Base-by-base conservation (phyloP, 148 eudicot genomes). In the Chenopodium berlandieri region DNA sequence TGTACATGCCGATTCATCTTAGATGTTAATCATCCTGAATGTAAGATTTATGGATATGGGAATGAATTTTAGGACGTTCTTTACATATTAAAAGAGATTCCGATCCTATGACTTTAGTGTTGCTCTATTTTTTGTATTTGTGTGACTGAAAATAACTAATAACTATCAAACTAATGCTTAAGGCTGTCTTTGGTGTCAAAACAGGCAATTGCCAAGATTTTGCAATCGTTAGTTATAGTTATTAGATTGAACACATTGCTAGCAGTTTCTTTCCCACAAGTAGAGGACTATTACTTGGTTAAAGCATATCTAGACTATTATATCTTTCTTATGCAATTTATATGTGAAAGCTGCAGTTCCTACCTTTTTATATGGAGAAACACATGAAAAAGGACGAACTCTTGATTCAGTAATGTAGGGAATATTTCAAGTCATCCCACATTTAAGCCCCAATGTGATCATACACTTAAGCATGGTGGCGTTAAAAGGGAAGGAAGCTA, bases 291-390 rank as follows among this genome's bases (percentile, higher is more conserved):
- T 9, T 20, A 23, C 22, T 19, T 19, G 65, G 23, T 22, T 60
- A 4, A 60, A 60, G 65, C 5, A 20, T 22, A 25, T 27, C 65
- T 67, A 40, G 75, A 9, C 75, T 30, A 50, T 46, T 23, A 40
- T 17, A 16, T 31, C 56, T 71, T 60, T 27, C 54, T 31, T 46
- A 25, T 30, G 47, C 9, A 10, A 22, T 30, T 37, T 20, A 40
- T 23, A n/a, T 68, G 65, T 62, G 32, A 31, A 40, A 47, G 78
- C 76, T 90, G 88, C 96, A 95, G 98, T 90, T 54, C 93, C 97
- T 6, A 86, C 96, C 72, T 93, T 87, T 83, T 66, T 93, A 17
- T 95, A 93, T 73, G 98, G 97, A 82, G 97, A 90, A 12, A 97
- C 97, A 48, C 90, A 92, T 63, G 77, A 81, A 69, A 84, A 89